Conservation (phyloP, 805 yeast genomes). For the Lipomyces japonicus region DNA sequence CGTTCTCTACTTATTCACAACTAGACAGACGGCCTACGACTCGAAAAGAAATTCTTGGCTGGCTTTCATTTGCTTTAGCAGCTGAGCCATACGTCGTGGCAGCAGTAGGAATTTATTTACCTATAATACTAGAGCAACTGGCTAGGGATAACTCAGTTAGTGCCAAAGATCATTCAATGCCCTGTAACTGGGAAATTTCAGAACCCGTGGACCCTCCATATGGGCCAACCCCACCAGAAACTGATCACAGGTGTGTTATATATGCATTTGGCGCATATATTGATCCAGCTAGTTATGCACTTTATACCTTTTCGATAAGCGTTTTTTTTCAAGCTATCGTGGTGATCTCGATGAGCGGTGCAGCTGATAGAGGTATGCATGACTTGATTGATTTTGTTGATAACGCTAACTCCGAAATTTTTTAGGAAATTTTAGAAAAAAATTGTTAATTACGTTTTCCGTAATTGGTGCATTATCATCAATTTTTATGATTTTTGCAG, state of each 20-base stretch:
- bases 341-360: conserved; percentile 70
- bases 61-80: conserved; percentile 63
- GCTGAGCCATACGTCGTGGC: conserved; percentile 78
- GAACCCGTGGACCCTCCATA: conserved; percentile 28
- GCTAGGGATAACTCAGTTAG: conserved; percentile 71
- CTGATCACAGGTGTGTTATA: conserved; percentile 46
- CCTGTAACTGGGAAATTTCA: conserved; percentile 43
- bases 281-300: conserved; percentile 69
- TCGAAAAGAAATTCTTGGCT: conserved; percentile 50
- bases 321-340: conserved; percentile 67
- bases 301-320: conserved; percentile 68
- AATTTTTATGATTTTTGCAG: conserved; percentile 43
- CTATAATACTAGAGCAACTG: conserved; percentile 63
- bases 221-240: conserved; percentile 33
- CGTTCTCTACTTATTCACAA: conserved; percentile 22
- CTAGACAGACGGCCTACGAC: conserved; percentile 36
- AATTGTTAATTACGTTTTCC: conserved; percentile 55
- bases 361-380: conserved; percentile 51
- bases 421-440: conserved; percentile 51
- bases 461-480: conserved; percentile 56
- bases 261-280: conserved; percentile 47
- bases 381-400: neutral
- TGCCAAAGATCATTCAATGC: conserved; percentile 52
- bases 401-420: neutral
- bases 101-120: conserved; percentile 75